A percentile compares a stretch with the other conserved stretches of the same genome.
Conservation (phyloP, 2,329 filamentous ascomycete genomes). For the Juglanconis juglandina region DNA sequence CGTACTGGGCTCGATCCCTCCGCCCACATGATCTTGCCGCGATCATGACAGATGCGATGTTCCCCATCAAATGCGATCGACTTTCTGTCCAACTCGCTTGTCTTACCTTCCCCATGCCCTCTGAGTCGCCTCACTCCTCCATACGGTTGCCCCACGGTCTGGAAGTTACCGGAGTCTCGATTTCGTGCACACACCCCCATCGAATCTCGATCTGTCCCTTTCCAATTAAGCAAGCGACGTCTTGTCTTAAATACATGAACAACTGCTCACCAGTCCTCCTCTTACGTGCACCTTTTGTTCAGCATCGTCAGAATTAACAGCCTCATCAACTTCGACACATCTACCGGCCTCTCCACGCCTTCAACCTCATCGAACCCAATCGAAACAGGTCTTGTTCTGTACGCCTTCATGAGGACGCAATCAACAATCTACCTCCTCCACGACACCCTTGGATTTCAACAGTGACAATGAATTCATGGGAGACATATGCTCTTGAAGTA, state of each 20-base stretch:
- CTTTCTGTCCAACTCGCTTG: not conserved
- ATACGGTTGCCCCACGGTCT: not conserved
- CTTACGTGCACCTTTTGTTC: no score
- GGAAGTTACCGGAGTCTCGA: not conserved
- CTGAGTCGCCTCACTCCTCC: not conserved
- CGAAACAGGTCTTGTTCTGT: not conserved
- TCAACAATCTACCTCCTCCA: not conserved
- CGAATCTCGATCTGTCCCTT: not conserved
- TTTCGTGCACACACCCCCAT: not conserved
- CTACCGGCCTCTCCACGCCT: not conserved
- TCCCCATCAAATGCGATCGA: constrained; percentile 5
- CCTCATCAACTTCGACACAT: not conserved
- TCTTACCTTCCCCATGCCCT: constrained; percentile 5
- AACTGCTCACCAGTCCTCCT: no score
- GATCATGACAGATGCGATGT: constrained; percentile 13
- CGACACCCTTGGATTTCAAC: not conserved
- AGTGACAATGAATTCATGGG: constrained; percentile 33
- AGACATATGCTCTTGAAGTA: constrained; percentile 34
- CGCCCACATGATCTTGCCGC: constrained; percentile 11
- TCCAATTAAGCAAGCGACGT: no score
- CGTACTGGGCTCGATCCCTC: constrained; percentile 7
- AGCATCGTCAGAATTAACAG: not conserved
- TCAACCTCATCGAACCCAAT: not conserved
- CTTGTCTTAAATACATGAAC: no score
- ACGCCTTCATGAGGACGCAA: not conserved